Evolutionary conservation across 306 rosid genomes (phyloP), one percentile per base, ranked within the genome.

Genomic region (Cucurbita moschata): DNA sequence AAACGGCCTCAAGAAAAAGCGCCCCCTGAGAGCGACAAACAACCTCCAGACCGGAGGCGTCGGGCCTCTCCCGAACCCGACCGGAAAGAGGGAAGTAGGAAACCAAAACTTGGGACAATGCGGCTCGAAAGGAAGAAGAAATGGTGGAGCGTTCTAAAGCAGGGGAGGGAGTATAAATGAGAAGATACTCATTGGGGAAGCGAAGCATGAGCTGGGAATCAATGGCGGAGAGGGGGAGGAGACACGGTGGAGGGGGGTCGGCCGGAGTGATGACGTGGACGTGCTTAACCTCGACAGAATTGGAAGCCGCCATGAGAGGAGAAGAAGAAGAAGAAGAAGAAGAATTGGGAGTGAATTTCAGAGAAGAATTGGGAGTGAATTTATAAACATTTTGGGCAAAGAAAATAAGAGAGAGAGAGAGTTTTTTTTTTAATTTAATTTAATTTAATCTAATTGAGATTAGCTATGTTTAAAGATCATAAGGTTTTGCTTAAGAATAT

Each of bases 191-290:
- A 1, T 86, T 84, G 8, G 91, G 86, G 86, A 93, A 93, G 43
- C 96, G 96, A 30, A 93, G 90, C 76, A 93, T 88, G 80, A 85
- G 96, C 52, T 93, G 98, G 0, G 98, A 93, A 53, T 93, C 98
- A 5, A 93, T 38, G 30, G 93, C 75, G 0, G 98, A 93, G 57
- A 93, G 96, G 1, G 77, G 4, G 43, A 93, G 88, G 8, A 85
- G 77, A 53, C 76, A 64, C 26, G 52, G 4, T 10, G 96, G 96
- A 49, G 92, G 85, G 73, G 91, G 90, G 8, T 82, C 91, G 10
- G 89, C 82, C 8, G 96, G 98, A 1, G 84, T 76, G 18, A 93
- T 71, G 15, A 90, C 73, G 10, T 80, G 79, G 1, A 86, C 90
- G 66, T 86, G 89, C 75, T 86, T 87, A 38, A 88, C 83, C 21